Evolutionary conservation across 2,329 filamentous ascomycete genomes (phyloP).

Genomic region (Fusarium sp.): DNA sequence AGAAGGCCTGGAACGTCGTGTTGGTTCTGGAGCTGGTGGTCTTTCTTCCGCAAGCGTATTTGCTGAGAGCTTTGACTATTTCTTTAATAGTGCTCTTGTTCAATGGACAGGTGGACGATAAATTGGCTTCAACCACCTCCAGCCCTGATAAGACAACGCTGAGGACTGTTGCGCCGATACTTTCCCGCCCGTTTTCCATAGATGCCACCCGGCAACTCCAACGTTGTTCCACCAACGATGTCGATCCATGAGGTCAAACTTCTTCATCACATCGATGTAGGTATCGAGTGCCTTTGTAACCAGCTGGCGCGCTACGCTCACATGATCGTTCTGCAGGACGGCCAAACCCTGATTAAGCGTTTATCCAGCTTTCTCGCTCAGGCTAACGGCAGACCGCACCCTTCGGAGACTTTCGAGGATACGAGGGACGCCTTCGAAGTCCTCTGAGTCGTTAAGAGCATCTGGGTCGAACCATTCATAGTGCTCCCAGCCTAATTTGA

Average conservation of each 20-base stretch:
- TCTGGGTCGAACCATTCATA: slow-evolving; percentile 70
- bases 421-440: slow-evolving; percentile 67
- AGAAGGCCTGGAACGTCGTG: slow-evolving; percentile 53
- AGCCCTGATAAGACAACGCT: slow-evolving; percentile 63
- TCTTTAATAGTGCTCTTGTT: slow-evolving; percentile 23
- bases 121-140: slow-evolving; percentile 53
- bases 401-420: slow-evolving; percentile 69
- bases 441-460: slow-evolving; percentile 60
- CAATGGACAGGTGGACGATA: slow-evolving; percentile 28
- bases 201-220: slow-evolving; percentile 71
- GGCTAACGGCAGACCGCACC: slow-evolving; percentile 70
- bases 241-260: slow-evolving; percentile 48
- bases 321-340: slow-evolving; percentile 66
- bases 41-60: slow-evolving; percentile 39
- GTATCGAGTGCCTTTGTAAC: slow-evolving; percentile 65
- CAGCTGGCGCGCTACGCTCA: slow-evolving; percentile 71
- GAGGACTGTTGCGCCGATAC: slow-evolving; percentile 73
- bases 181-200: slow-evolving; percentile 75
- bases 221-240: slow-evolving; percentile 68
- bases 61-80: slow-evolving; percentile 38
- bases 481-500: slow-evolving; percentile 74
- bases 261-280: slow-evolving; percentile 61
- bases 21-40: slow-evolving; percentile 50
- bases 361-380: slow-evolving; percentile 60
- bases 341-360: slow-evolving; percentile 63